phyloP scores from a whole-genome alignment of 2,329 filamentous ascomycete genomes.

The Penicillium italicum region DNA sequence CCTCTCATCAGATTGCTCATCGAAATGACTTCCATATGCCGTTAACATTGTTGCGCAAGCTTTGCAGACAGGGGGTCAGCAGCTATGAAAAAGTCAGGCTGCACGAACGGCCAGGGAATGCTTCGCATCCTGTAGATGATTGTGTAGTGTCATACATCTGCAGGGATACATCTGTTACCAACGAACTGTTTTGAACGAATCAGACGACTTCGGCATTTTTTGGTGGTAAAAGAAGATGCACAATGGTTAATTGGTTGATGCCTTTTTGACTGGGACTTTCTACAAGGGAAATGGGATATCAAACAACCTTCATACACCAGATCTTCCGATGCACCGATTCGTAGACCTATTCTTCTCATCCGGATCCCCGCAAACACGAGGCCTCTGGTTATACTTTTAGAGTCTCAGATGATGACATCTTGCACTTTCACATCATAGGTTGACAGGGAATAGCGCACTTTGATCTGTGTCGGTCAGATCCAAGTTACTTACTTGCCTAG shows the following conservation, averaged over 20 bases:
- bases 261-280: neutral
- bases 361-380: neutral
- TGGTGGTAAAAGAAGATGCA: neutral
- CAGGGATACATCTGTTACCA: constrained; percentile 11
- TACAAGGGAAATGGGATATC: neutral
- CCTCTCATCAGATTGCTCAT: constrained; percentile 6
- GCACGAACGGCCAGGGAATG: constrained; percentile 12
- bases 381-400: neutral
- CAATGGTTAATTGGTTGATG: neutral
- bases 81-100: constrained; percentile 7
- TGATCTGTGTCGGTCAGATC: neutral
- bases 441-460: neutral
- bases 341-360: neutral
- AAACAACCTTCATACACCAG: neutral
- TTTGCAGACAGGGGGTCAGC: constrained; percentile 8
- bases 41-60: constrained; percentile 8
- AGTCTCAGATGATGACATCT: neutral
- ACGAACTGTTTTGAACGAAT: constrained; percentile 14
- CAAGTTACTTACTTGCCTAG: neutral
- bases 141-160: constrained; percentile 17
- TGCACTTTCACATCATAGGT: neutral
- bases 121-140: constrained; percentile 20
- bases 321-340: neutral
- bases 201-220: constrained; percentile 1
- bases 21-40: constrained; percentile 6